These are phyloP conservation scores for Trifolium dubium DNA, from an alignment of 306 rosid genomes.

Conservation along the genomic window DNA sequence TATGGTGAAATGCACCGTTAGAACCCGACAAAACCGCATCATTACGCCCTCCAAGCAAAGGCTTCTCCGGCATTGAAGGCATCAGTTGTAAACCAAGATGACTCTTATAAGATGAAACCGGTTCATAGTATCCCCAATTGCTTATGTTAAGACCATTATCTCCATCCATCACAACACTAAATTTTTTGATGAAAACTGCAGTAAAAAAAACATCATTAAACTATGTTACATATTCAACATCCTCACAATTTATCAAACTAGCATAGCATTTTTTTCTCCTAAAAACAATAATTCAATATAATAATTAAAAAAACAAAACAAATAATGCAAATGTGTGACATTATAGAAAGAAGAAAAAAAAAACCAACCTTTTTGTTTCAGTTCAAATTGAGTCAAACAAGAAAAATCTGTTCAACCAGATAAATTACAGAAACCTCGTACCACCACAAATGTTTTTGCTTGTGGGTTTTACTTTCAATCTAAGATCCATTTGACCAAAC, in stretches of 20 bases:
- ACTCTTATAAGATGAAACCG: constrained; percentile 63
- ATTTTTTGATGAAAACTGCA: constrained; percentile 33
- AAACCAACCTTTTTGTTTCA: constrained; percentile 39
- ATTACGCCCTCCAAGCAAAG: constrained; percentile 69
- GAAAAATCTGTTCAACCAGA: constrained; percentile 25
- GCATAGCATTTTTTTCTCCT: constrained; percentile 37
- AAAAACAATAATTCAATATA: background rate
- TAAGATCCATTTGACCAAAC: constrained; percentile 37
- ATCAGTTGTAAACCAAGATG: constrained; percentile 92
- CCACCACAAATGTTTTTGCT: constrained; percentile 37
- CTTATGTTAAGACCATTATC: constrained; percentile 87
- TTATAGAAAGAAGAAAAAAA: background rate
- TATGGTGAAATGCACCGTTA: constrained; percentile 67
- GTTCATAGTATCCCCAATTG: constrained; percentile 97
- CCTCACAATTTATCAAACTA: constrained; percentile 29
- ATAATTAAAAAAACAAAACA: background rate
- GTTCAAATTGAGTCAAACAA: constrained; percentile 49
- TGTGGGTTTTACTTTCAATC: constrained; percentile 39
- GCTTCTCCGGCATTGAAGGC: constrained; percentile 80
- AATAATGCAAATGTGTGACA: constrained; percentile 15
- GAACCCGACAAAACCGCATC: constrained; percentile 53
- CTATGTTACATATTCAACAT: constrained; percentile 43
- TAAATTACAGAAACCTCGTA: constrained; percentile 37
- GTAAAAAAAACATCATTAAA: constrained; percentile 5
- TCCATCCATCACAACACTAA: constrained; percentile 75